A percentile compares a stretch with the other conserved stretches of the same genome.
These are phyloP conservation scores for Colletotrichum truncatum DNA, from an alignment of 2,329 filamentous ascomycete genomes.

Conservation along the genomic window DNA sequence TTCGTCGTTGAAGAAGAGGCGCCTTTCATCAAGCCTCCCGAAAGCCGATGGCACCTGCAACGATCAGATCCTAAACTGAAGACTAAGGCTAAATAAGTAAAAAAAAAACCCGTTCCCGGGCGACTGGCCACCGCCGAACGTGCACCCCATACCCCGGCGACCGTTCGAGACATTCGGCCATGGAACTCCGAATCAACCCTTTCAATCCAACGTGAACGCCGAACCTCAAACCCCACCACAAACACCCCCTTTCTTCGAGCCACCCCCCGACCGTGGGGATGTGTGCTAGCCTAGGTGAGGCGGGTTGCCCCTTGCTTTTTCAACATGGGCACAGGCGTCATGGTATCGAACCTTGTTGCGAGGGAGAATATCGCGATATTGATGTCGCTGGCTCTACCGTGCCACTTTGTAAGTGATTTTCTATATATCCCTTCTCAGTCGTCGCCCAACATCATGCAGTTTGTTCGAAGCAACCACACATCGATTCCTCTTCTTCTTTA, in stretches of 20 bases:
- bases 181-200: constrained; percentile 25
- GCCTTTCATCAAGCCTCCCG: constrained; percentile 19
- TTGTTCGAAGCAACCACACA: background rate
- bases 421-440: constrained; percentile 24
- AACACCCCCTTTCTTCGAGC: background rate
- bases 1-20: constrained; percentile 26
- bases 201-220: constrained; percentile 12
- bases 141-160: constrained; percentile 3
- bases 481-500: constrained; percentile 19
- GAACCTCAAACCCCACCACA: constrained; percentile 5
- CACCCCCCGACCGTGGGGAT: constrained; percentile 12
- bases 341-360: constrained; percentile 7
- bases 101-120: constrained; percentile 2
- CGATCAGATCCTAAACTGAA: background rate
- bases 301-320: constrained; percentile 21
- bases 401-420: background rate
- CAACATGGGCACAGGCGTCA: constrained; percentile 1
- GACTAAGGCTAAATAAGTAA: constrained; percentile 18
- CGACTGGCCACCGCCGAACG: constrained; percentile 21
- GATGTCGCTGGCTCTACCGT: background rate
- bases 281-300: background rate
- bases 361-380: constrained; percentile 21
- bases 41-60: background rate
- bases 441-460: background rate
- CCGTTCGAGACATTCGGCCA: constrained; percentile 26